Conservation (phyloP, 495 filamentous ascomycete genomes). For the Usnea hakonensis region DNA sequence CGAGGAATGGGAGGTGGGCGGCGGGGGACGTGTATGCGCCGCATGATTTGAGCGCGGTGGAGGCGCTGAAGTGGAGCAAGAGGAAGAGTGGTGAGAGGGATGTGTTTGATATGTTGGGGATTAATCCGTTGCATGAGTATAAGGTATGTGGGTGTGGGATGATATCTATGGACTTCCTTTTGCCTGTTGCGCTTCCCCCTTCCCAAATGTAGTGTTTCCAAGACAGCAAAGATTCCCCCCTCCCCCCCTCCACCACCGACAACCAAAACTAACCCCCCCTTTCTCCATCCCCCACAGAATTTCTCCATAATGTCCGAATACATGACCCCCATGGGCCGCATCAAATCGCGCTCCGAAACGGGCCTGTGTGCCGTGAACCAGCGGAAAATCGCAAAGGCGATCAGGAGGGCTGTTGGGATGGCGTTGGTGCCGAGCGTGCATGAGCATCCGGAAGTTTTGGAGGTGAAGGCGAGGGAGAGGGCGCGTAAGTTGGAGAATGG, state of each 20-base stretch:
- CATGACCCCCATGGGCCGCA: slow-evolving; percentile 74
- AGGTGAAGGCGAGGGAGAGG: slow-evolving; percentile 26
- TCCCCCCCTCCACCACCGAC: too few species aligned
- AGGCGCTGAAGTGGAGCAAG: slow-evolving; percentile 63
- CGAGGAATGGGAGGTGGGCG: slow-evolving; percentile 47
- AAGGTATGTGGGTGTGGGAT: slow-evolving; percentile 47
- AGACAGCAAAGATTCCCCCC: too few species aligned
- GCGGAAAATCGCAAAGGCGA: slow-evolving; percentile 83
- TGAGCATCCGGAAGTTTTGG: slow-evolving; percentile 80
- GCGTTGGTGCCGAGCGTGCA: slow-evolving; percentile 92
- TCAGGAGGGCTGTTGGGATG: slow-evolving; percentile 77
- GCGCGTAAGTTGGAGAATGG: slow-evolving; percentile 1
- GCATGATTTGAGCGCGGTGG: slow-evolving; percentile 67
- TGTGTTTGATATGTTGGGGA: slow-evolving; percentile 68
- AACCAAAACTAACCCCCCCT: too few species aligned
- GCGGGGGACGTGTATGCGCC: slow-evolving; percentile 83
- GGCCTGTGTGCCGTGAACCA: slow-evolving; percentile 86
- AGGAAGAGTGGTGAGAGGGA: slow-evolving; percentile 45
- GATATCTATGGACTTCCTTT: not conserved
- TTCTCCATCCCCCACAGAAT: slow-evolving; percentile 64
- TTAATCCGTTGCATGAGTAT: slow-evolving; percentile 79
- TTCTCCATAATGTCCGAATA: slow-evolving; percentile 89
- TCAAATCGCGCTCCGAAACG: slow-evolving; percentile 63
- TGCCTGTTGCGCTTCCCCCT: slow-evolving; percentile 1
- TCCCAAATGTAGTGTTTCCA: too few species aligned